Base-by-base conservation (phyloP, 148 eudicot genomes). In the Rhododendron williamsianum region DNA sequence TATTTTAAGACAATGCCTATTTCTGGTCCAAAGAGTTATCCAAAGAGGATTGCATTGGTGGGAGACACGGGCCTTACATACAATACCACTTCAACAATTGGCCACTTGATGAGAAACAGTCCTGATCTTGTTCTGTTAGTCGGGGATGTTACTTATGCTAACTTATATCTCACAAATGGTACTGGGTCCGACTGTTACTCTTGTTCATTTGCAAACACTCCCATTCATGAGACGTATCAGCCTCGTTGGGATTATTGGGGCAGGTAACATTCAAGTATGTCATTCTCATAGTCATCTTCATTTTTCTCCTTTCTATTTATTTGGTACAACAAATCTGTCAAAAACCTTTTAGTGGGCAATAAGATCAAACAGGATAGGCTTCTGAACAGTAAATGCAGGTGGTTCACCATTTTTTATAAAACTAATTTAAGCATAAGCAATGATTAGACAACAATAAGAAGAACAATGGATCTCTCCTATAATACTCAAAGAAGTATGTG, bases 161-260 rank as follows among this genome's bases (percentile, higher is more conserved):
- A 96, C 87, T 88, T 96, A 46, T 96, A 96, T 85, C 94, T 95
- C 30, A 92, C 97, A 56, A 95, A 96, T 82, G 99, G 99, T 85
- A 94, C 98, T 80, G 96, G 98, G 60, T 88, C 99, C 2, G 98
- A 95, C 83, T 96, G 99, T 82, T 96, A 96, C 87, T 92, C 96
- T 23, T 96, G 99, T 87, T 89, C 97, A 2, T 96, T 96, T 88
- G 33, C 94, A n/a, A 72, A 92, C n/a, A 93, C 92, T 88, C 97
- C 98, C 9, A 96, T 96, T 86, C 98, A 96, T 79, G 99, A 96
- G 86, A 96, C 98, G 0, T 96, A 96, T 89, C 99, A 96, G 84
- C 99, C 99, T 69, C 96, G 99, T 21, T 96, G 99, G 99, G 99
- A 96, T 91, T 95, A 95, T 76, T 96, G 97, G 99, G 99, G 95